Evolutionary conservation across 352 stramenopile genomes (phyloP), one percentile per base, ranked within the genome.

Genomic region (Globisporangium spinosum): DNA sequence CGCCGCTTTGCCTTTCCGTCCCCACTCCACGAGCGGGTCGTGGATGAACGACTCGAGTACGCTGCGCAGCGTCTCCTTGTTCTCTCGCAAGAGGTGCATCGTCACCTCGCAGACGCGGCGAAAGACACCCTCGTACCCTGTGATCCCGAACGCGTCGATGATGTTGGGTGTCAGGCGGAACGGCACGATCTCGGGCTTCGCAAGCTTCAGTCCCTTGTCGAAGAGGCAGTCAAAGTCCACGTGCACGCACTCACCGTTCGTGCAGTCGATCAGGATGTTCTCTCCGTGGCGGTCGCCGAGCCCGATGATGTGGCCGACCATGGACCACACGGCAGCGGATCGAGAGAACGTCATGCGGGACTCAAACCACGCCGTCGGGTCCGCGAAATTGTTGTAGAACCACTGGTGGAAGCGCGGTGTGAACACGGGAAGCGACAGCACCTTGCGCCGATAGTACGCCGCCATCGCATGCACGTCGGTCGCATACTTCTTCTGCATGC

Each of bases 141-240:
- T 98, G 55, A 99, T 94, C 6, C 98, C 98, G 74, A 99, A 99
- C n/a, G 95, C 97, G 74, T 99, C 98, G 64, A 99, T 89, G 75
- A 99, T 99, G 71, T 99, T 99, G 0, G 97, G 93, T 10, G 98
- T 99, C 29, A 99, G 85, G n/a, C 98, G 95, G 72, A 99, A 99
- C 1, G 98, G 98, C 51, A 99, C 98, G 58, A 99, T 97, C 81
- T 99, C 98, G 3, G 98, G 98, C 55, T 91, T 91, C 13, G 89
- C 85, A 12, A 99, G 81, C 69, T 94, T 91, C 5, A 99, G 82
- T 6, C 97, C 98, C 73, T 99, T 99, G 78, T 99, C 98, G 75
- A 99, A 99, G 58, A 99, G 89, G 72, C 98, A 99, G 76, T 99
- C 97, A 82, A 99, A 99, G 77, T 99, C 98, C 58, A 99, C 98